Evolutionary conservation across 73 alveolate species (phyloP), one percentile per base, ranked within the genome.

Genomic region (Paramecium caudatum): DNA sequence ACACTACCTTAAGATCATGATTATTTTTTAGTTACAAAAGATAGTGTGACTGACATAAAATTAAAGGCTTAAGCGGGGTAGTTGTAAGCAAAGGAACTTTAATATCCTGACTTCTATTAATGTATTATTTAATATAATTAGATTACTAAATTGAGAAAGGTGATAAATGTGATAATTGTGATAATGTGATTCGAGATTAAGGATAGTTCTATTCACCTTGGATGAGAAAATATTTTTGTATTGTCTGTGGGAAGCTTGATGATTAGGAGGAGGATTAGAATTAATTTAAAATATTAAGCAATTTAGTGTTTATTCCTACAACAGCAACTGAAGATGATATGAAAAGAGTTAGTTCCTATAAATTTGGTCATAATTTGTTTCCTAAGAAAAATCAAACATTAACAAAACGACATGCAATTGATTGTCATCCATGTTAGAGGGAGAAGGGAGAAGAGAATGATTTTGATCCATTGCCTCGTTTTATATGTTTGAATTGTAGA

Each of bases 351-450:
- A 45, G 68, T 39, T 30, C 88, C n/a, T 74, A 21, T 45, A 74
- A 74, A 43, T 45, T 74, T 74, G 88, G 88, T 16, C 43, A 12
- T 0, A 74, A 74, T 13, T 21, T 74, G 43, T 74, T 74, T 47
- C 88, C 88, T 19, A 39, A 37, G 21, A 41, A 21, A 47, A 43
- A 74, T 41, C 12, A 45, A 74, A 19, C 5, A 19, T 13, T 23
- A 3, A 37, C 49, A 19, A 74, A 74, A n/a, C 43, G 43, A 21
- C 88, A 74, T 74, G 47, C 68, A 3, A 41, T 74, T 3, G 65
- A 74, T 74, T 74, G 88, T 41, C 47, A 74, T 37, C 88, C 88
- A 27, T 74, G 88, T 43, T 9, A 74, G 43, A 74, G 88, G 32
- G 88, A 37, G 15, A 45, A 27, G 43, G 88, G 88, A 41, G 88